These are phyloP conservation scores for Piper betle DNA, from an alignment of 164 flowering plant species.

Conservation along the genomic window DNA sequence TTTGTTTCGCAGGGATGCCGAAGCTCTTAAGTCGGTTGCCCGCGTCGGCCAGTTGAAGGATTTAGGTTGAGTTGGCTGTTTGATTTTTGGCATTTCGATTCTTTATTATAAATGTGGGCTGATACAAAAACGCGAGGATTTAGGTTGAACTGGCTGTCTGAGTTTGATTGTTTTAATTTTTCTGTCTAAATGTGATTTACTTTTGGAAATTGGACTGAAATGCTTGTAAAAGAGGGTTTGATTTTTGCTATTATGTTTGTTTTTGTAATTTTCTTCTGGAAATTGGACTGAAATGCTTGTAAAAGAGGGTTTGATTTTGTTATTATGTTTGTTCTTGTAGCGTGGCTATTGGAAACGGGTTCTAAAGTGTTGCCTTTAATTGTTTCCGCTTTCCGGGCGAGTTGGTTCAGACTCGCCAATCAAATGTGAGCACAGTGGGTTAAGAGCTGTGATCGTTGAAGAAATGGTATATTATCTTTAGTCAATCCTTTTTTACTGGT, in stretches of 20 bases:
- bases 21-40: slow-evolving; percentile 55
- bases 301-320: not conserved
- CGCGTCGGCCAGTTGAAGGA: slow-evolving; percentile 80
- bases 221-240: not conserved
- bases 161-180: not conserved
- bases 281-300: too few relatives aligned
- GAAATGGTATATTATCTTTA: slow-evolving; percentile 51
- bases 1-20: slow-evolving; percentile 58
- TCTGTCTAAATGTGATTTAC: not conserved
- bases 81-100: not conserved
- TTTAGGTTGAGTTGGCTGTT: slow-evolving; percentile 38
- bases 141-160: not conserved
- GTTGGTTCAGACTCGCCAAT: slow-evolving; percentile 91
- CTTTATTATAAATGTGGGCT: not conserved
- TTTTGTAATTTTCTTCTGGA: not conserved
- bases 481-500: too few relatives aligned
- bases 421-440: slow-evolving; percentile 68
- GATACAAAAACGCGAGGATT: not conserved
- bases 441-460: slow-evolving; percentile 91
- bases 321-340: slow-evolving; percentile 29
- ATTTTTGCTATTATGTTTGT: not conserved
- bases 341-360: slow-evolving; percentile 64
- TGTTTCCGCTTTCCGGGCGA: slow-evolving; percentile 82
- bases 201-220: too few relatives aligned
- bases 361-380: slow-evolving; percentile 70